These are phyloP conservation scores for Scytalidium sp. DNA, from an alignment of 2,329 filamentous ascomycete species.

Conservation along the genomic window DNA sequence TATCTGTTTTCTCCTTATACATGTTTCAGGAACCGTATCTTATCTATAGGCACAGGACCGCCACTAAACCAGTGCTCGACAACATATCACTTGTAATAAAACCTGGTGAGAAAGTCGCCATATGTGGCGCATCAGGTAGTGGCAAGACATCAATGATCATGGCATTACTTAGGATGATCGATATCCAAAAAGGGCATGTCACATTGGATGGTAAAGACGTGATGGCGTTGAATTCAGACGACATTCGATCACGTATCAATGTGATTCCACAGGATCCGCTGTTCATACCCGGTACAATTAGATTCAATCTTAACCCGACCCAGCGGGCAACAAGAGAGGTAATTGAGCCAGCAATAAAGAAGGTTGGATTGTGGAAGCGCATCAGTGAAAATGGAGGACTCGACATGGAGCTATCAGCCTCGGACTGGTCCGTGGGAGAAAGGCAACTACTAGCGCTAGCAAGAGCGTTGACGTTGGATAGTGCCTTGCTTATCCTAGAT, in stretches of 20 bases:
- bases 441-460: conserved; percentile 47
- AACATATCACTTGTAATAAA: conserved; percentile 49
- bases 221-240: conserved; percentile 35
- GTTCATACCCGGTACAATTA: conserved; percentile 41
- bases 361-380: conserved; percentile 38
- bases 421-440: conserved; percentile 40
- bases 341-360: conserved; percentile 38
- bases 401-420: conserved; percentile 28
- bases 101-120: conserved; percentile 43
- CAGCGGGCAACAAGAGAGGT: conserved; percentile 31
- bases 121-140: conserved; percentile 50
- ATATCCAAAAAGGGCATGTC: conserved; percentile 38
- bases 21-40: background rate
- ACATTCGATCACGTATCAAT: conserved; percentile 40
- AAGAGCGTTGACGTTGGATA: conserved; percentile 34
- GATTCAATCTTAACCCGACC: conserved; percentile 44
- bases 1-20: background rate
- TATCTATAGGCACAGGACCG: conserved; percentile 14
- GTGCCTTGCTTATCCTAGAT: conserved; percentile 32
- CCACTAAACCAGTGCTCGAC: conserved; percentile 26
- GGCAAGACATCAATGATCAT: conserved; percentile 49
- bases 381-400: conserved; percentile 36
- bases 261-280: conserved; percentile 48
- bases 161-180: conserved; percentile 45
- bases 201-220: conserved; percentile 42